A percentile compares a stretch with the other conserved stretches of the same genome.
Evolutionary conservation across 2,329 filamentous ascomycete genomes (phyloP).

Genomic region (Pleomassaria siparia): DNA sequence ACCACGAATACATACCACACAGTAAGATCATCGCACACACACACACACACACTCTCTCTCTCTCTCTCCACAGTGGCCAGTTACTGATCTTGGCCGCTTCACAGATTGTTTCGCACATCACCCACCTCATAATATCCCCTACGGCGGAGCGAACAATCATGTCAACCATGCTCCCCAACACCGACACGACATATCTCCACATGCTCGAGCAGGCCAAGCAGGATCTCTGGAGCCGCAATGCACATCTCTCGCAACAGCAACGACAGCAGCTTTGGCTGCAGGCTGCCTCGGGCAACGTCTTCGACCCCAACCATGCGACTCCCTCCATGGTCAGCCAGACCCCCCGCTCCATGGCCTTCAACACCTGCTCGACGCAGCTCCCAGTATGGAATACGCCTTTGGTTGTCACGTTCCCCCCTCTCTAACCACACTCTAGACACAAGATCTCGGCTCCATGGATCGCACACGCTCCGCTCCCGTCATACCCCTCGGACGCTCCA

Average conservation of each 20-base stretch:
- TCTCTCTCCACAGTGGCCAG: constrained; percentile 3
- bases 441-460: constrained; percentile 30
- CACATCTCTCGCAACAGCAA: constrained; percentile 37
- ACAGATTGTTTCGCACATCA: constrained; percentile 18
- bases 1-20: too few species aligned
- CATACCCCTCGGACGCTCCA: constrained; percentile 30
- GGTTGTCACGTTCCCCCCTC: constrained; percentile 21
- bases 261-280: constrained; percentile 40
- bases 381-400: constrained; percentile 38
- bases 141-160: constrained; percentile 16
- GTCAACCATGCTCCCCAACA: constrained; percentile 27
- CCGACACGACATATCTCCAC: constrained; percentile 23
- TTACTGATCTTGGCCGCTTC: constrained; percentile 25
- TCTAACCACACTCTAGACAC: constrained; percentile 34
- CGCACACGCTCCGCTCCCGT: constrained; percentile 39
- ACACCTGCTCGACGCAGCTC: constrained; percentile 24
- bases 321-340: constrained; percentile 29
- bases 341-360: constrained; percentile 38
- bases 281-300: constrained; percentile 24
- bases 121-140: constrained; percentile 5
- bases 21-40: constrained; percentile 21
- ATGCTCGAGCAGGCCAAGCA: constrained; percentile 40
- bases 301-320: constrained; percentile 14
- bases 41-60: too few species aligned
- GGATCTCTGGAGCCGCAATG: constrained; percentile 37